Percentiles rank a stretch among this genome's conserved stretches.
Evolutionary conservation across 805 yeast species (phyloP).

Genomic region (Geotrichum ghanense): DNA sequence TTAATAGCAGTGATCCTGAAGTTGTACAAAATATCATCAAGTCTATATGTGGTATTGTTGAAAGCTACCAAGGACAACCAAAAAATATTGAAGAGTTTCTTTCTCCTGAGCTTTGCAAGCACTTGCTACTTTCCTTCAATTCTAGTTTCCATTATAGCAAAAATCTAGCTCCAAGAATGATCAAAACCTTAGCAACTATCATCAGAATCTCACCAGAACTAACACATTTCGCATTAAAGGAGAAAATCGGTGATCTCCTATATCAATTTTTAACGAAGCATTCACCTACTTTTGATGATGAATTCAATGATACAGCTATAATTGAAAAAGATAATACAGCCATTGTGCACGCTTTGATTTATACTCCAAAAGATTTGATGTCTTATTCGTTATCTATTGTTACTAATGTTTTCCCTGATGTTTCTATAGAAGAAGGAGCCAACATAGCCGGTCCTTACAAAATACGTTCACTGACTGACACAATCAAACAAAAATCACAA

Average conservation of each 20-base stretch:
- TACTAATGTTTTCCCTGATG: conserved; percentile 44
- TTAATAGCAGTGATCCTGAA: conserved; percentile 42
- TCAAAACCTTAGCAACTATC: conserved; percentile 26
- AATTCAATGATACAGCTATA: conserved; percentile 20
- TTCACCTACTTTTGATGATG: conserved; percentile 23
- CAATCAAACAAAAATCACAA: conserved; percentile 14
- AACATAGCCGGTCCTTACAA: conserved; percentile 12
- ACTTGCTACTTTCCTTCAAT: conserved; percentile 12
- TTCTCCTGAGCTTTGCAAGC: conserved; percentile 11
- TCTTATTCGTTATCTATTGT: conserved; percentile 43
- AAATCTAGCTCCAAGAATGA: conserved; percentile 4
- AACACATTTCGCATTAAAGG: conserved; percentile 35
- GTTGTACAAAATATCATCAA: conserved; percentile 57
- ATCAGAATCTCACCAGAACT: conserved; percentile 34
- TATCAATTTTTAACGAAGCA: conserved; percentile 40
- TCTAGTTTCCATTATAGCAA: conserved; percentile 10
- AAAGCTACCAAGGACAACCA: conserved; percentile 36
- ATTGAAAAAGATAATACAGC: conserved; percentile 22
- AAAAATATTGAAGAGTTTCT: conserved; percentile 34
- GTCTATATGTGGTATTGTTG: conserved; percentile 47
- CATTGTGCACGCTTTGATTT: conserved; percentile 61
- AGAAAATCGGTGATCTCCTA: conserved; percentile 37
- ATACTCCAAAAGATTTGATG: conserved; percentile 58
- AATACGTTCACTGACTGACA: conserved; percentile 17
- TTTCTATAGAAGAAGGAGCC: conserved; percentile 4